Evolutionary conservation across 2,329 filamentous ascomycete genomes (phyloP), one percentile per base, ranked within the genome.

Genomic region (Trichothecium sympodiale): DNA sequence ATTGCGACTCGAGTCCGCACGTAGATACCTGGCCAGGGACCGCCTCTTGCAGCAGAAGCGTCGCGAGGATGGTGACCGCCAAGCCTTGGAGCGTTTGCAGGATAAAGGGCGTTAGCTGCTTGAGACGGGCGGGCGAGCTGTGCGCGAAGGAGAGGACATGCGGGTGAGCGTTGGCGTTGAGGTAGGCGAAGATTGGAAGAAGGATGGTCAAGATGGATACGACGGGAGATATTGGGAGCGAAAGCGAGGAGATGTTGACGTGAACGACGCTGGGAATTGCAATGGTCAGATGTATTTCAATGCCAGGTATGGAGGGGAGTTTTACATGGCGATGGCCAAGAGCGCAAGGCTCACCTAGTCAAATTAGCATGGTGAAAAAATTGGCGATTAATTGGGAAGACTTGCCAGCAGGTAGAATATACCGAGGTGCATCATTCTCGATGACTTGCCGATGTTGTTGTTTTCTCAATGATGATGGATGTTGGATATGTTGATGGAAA

Each of bases 1-100:
- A 85, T 28, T 51, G 53, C 3, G 59, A 57, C 8, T 72, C 59
- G n/a, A 84, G 54, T 2, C 61, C 56, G 49, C 80, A 83, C n/a
- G 60, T 46, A 7, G 57, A 42, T 1, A 43, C 29, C 1, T 41
- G 39, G 1, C 61, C 58, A 1, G 62, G 56, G 0, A 53, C 36
- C 13, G 56, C 41, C 13, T 51, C 48, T 36, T 59, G 49, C 20
- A 60, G 44, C 12, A 68, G 53, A 7, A 70, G 48, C 0, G 66
- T 66, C 3, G 64, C 63, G 3, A 71, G 54, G 5, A 69, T 49
- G 6, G 64, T 56, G 2, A 60, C 52, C 4, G 65, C 27, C 15
- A 67, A 48, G 7, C 51, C 59, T 37, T 70, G 67, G 3, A 65
- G 40, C 9, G 57, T 48, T 33, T 69, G 65, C 8, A 65, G 41